Conservation (phyloP, 129 eudicot genomes). For the Silybum marianum region DNA sequence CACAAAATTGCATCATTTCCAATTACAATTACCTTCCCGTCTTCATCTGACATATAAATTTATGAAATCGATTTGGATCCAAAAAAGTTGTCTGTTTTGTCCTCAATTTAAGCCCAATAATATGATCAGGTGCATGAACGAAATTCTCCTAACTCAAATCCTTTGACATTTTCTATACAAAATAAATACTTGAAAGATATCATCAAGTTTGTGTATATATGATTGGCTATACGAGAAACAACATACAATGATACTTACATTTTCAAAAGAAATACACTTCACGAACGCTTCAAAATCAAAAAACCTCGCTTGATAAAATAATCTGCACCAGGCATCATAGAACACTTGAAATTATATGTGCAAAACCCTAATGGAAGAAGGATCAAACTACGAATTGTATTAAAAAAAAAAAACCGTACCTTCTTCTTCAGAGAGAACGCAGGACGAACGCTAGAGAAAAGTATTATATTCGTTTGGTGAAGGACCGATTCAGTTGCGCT, state of each 20-base stretch:
- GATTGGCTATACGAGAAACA: background rate
- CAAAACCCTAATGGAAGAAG: slow-evolving; percentile 18
- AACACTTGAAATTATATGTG: background rate
- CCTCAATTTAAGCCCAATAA: background rate
- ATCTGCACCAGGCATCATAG: slow-evolving; percentile 14
- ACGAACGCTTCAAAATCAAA: slow-evolving; percentile 11
- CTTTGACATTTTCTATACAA: background rate
- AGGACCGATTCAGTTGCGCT: slow-evolving; percentile 32
- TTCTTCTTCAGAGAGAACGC: slow-evolving; percentile 5
- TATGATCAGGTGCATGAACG: background rate
- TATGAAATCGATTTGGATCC: background rate
- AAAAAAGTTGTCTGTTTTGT: background rate
- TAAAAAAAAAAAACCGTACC: slow-evolving; percentile 13
- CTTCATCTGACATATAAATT: background rate
- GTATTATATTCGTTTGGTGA: background rate
- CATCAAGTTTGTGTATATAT: background rate
- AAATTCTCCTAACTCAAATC: background rate
- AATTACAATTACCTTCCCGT: background rate
- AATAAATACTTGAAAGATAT: background rate
- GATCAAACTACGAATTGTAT: background rate
- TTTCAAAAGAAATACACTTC: slow-evolving; percentile 12
- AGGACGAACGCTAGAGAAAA: slow-evolving; percentile 9
- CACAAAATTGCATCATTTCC: background rate
- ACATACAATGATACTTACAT: slow-evolving; percentile 27
- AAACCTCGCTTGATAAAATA: slow-evolving; percentile 15